Conservation (phyloP, 345 rosid species). For the Rhodamnia argentea region DNA sequence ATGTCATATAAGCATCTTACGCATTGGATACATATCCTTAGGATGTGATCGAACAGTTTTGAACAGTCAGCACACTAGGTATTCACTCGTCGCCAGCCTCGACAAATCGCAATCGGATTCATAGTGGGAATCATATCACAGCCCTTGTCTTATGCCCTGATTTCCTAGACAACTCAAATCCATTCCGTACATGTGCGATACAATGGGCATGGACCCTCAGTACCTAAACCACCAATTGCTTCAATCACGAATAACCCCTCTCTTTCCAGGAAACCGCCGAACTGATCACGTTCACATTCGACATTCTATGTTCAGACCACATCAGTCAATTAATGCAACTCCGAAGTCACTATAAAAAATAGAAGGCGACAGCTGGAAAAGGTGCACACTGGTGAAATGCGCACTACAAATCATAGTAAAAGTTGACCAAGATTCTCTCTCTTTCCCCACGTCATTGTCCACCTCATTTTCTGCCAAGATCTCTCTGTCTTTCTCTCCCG, state of each 20-base stretch:
- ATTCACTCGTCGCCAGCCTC: neutral
- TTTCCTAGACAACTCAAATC: neutral
- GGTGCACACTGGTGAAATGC: neutral
- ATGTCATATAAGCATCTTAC: neutral
- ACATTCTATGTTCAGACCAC: neutral
- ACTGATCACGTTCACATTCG: neutral
- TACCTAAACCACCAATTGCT: neutral
- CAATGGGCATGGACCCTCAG: neutral
- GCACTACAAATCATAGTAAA: rapidly evolving
- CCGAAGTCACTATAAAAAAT: neutral
- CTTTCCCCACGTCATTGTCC: neutral
- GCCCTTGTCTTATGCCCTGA: neutral
- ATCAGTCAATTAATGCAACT: neutral
- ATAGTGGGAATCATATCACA: neutral
- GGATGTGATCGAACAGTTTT: neutral
- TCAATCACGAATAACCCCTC: neutral
- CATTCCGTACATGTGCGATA: neutral
- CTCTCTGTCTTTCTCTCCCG: neutral
- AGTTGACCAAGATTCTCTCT: neutral
- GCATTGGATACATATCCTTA: neutral
- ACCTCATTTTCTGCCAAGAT: neutral
- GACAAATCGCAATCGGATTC: neutral
- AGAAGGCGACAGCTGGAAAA: neutral
- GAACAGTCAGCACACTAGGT: neutral
- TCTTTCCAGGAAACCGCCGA: neutral